Evolutionary conservation across 2,329 filamentous ascomycete species (phyloP).

Genomic region (Diplodia corticola): DNA sequence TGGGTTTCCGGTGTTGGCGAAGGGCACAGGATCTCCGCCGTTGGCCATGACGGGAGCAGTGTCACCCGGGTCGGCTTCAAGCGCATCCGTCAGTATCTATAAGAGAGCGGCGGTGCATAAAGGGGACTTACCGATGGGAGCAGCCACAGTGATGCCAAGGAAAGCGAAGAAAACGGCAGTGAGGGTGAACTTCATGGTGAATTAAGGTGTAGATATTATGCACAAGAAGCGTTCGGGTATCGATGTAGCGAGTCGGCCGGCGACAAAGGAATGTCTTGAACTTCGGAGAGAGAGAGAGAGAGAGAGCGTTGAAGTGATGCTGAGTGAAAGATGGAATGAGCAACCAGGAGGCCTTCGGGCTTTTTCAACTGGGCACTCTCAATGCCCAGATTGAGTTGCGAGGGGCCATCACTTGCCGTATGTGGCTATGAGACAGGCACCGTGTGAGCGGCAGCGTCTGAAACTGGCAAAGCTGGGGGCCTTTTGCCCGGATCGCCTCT

Average conservation of each 20-base stretch:
- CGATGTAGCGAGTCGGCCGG: constrained; percentile 7
- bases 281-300: background rate
- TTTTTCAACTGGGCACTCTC: background rate
- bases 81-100: background rate
- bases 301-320: background rate
- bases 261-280: constrained; percentile 18
- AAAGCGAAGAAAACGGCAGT: background rate
- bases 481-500: background rate
- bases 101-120: accelerated
- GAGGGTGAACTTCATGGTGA: constrained; percentile 6
- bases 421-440: constrained; percentile 7
- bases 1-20: background rate
- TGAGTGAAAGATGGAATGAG: background rate
- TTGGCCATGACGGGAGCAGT: constrained; percentile 8
- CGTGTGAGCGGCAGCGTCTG: background rate
- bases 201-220: constrained; percentile 7
- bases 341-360: background rate
- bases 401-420: background rate
- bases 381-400: constrained; percentile 3
- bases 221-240: background rate
- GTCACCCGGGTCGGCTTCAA: background rate
- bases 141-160: background rate
- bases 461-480: constrained; percentile 14
- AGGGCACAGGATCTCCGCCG: background rate
- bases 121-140: background rate